Conservation (phyloP, 1,284 basidiomycete species). For the Irpex rosettiformis region DNA sequence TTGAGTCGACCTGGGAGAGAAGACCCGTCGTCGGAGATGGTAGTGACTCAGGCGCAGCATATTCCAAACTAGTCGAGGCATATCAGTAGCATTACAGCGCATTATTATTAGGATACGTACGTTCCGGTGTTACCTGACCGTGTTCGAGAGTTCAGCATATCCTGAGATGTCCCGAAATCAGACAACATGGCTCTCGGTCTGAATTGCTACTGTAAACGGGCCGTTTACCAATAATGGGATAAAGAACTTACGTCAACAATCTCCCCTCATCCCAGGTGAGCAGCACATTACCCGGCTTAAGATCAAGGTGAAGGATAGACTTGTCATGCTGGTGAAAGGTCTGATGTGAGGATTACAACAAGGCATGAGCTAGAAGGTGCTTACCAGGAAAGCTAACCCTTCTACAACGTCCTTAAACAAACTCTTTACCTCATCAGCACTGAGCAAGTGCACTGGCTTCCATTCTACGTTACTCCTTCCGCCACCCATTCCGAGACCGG, state of each 20-base stretch:
- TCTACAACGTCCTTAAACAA: constrained; percentile 77
- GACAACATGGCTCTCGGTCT: constrained; percentile 87
- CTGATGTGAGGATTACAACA: neutral
- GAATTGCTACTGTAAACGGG: constrained; percentile 2
- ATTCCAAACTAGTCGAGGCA: constrained; percentile 59
- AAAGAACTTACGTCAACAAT: constrained; percentile 53
- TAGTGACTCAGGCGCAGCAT: constrained; percentile 84
- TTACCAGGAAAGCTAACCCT: constrained; percentile 78
- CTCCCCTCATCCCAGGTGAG: constrained; percentile 90
- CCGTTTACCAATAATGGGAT: constrained; percentile 2
- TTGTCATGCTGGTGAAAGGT: constrained; percentile 63
- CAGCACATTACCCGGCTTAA: constrained; percentile 92
- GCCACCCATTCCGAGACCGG: constrained; percentile 25
- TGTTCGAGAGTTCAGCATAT: constrained; percentile 69
- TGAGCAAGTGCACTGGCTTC: constrained; percentile 76
- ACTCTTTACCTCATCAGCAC: constrained; percentile 75
- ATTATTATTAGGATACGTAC: constrained; percentile 44
- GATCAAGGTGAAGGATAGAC: constrained; percentile 86
- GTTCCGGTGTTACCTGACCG: constrained; percentile 93
- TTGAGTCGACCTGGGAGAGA: constrained; percentile 76
- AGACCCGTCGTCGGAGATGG: constrained; percentile 62
- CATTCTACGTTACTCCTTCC: constrained; percentile 32
- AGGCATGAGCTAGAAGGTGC: constrained; percentile 24
- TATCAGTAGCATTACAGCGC: neutral
- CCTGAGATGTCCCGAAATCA: constrained; percentile 92